Base-by-base conservation (phyloP, 345 rosid genomes). In the Balakata baccata region DNA sequence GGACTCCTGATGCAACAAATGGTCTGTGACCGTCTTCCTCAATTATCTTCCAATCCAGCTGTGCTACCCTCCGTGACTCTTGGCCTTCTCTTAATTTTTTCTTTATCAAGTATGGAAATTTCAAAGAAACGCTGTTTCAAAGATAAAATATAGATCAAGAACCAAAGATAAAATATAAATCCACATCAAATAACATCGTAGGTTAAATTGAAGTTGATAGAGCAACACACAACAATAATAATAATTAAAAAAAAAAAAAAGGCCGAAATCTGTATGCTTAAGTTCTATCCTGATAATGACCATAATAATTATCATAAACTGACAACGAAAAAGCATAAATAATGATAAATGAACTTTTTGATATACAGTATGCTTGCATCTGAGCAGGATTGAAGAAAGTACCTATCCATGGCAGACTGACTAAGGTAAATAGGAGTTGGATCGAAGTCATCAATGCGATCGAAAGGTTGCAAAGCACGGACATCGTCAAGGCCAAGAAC, bases 401-500 rank as follows among this genome's bases (percentile, higher is more conserved):
- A 95, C 99, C 99, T 91, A 43, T 43, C 47, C 47, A 43, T 43
- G 47, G 47, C 82, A 81, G 65, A 80, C 69, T 85, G 89, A 70
- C 77, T 80, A 29, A 95, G 81, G 73, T 81, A 92, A 74, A 90
- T 76, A 51, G 96, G 84, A 69, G 92, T 90, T 63, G 99, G 96
- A 73, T 88, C 94, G 66, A 90, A 88, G 77, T 90, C 92, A 84
- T 89, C 88, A 8, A 87, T 86, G 41, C 97, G 84, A 81, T 94
- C 89, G 79, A 22, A 81, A 2, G 97, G 94, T 76, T 92, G 98
- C 71, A 90, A 89, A 3, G 84, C 86, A 46, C 98, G 99, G 64
- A 95, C 80, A 78, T 95, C 99, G 80, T 95, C 99, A 69, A 95
- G 83, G 69, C 98, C 99, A 79, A 92, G 96, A 81, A 90, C 88